Evolutionary conservation across 495 filamentous ascomycete species (phyloP).

Genomic region (Achaetomiella virescens): DNA sequence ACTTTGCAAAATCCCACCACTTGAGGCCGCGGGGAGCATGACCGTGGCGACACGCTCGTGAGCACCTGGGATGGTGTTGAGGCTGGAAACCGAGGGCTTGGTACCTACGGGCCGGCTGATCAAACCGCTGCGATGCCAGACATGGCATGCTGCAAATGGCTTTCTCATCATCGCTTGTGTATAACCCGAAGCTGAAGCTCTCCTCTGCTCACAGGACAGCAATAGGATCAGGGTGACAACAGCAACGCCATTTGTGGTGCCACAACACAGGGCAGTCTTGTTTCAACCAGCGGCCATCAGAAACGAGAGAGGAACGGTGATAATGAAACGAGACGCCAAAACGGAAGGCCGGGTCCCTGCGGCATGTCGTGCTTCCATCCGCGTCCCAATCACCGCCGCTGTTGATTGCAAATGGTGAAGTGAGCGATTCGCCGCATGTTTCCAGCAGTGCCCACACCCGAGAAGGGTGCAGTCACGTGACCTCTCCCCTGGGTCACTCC

Average conservation of each 20-base stretch:
- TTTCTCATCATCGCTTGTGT: no score
- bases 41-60: neutral
- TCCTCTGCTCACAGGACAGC: no score
- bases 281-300: no score
- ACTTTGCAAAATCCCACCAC: constrained; percentile 11
- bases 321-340: neutral
- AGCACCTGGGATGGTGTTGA: neutral
- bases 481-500: neutral
- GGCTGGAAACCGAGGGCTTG: neutral
- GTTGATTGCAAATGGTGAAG: neutral
- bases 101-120: no score
- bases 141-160: neutral
- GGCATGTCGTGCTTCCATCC: constrained; percentile 7
- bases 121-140: neutral
- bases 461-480: no score
- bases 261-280: no score
- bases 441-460: no score
- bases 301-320: no score
- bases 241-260: no score
- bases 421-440: no score
- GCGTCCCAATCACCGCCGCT: constrained; percentile 7
- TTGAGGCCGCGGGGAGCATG: constrained; percentile 2
- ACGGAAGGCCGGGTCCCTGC: constrained; percentile 4
- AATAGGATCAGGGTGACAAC: no score
- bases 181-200: no score